Base-by-base conservation (phyloP, 495 filamentous ascomycete genomes). In the Tricharina praecox region DNA sequence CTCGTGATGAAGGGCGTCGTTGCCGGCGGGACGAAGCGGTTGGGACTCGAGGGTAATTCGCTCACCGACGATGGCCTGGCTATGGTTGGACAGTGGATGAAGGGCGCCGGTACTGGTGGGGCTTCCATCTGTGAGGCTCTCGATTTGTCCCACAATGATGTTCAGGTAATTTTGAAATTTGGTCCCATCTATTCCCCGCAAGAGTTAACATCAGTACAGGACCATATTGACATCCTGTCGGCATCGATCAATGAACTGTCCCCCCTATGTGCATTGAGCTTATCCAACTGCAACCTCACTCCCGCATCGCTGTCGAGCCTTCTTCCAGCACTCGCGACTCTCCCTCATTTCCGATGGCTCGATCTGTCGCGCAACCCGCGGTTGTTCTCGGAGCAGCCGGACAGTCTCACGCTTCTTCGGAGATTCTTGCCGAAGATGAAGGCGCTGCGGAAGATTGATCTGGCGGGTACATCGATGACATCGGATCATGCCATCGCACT, bases 91-190 rank as follows among this genome's bases (percentile, higher is more conserved):
- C 71, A 72, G 42, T 94, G 84, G 63, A 60, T 95, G 30, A 70
- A 73, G 40, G 53, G 53, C 4, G 16, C 45, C 0, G 44, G 45
- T 11, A 16, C 25, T 16, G 54, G 56, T 3, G 46, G 50, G 1
- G 71, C 70, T 34, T 79, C 79, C 0, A 68, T 76, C 34, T 97
- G 88, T 52, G 82, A 93, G 60, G 90, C 85, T 0, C 67, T 97
- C 4, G 90, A 96, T 62, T 64, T 97, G n/a, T 87, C 87, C 28
- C 85, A 85, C n/a, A 96, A 94, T 56, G 75, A 86, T 52, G 64
- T 84, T 32, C 52, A 52, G 49, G 54, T 58, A 16, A n/a, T 47
- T 52, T 52, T 45, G 16, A 11, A 23, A 10, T n/a, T n/a, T n/a
- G n/a, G n/a, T n/a, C n/a, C n/a, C n/a, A n/a, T n/a, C n/a, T n/a